Evolutionary conservation across 208 protist genomes (phyloP), one percentile per base, ranked within the genome.

Genomic region (Trypanosoma lewisi): DNA sequence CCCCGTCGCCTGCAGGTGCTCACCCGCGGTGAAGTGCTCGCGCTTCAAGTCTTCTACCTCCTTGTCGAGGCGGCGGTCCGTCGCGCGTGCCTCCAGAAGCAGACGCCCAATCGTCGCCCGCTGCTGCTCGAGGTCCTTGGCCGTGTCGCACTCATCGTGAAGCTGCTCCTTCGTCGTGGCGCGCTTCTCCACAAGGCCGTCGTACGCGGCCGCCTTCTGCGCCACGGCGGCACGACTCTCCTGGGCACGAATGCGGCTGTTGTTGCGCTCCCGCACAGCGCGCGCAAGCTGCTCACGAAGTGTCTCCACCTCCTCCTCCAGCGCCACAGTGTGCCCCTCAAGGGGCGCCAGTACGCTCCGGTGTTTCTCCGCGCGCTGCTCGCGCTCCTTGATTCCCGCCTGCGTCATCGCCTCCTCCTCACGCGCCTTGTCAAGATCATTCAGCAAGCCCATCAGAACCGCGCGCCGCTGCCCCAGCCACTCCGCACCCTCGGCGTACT

Each of bases 11-110:
- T 80, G 80, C 25, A 97, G 80, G 27, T 77, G 83, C 76, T 97
- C 87, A 48, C 92, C 92, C 44, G 83, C 65, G 33, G 80, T 78
- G 77, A 95, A 98, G 49, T 78, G 66, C 28, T 87, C 54, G 21
- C 80, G 78, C 70, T 97, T 95, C 19, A 97, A 71, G 28, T 80
- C 65, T 44, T 91, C 73, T 45, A 96, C 58, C 63, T 96, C 93
- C 62, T 83, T 77, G 17, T 85, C 79, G 7, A 94, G 30, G 19
- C 36, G 66, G 41, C 84, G 67, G 36, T 80, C 55, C 12, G 85
- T 65, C 57, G 59, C 77, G 41, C 93, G 75, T 0, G 82, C 83
- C 56, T 83, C 76, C 30, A 52, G 60, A 12, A 95, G 75, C 7
- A 94, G 61, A 36, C 78, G 42, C 2, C 72, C 70, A 42, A 97